Evolutionary conservation across 768 basidiomycete species (phyloP).

Genomic region (Suillus alpinus): DNA sequence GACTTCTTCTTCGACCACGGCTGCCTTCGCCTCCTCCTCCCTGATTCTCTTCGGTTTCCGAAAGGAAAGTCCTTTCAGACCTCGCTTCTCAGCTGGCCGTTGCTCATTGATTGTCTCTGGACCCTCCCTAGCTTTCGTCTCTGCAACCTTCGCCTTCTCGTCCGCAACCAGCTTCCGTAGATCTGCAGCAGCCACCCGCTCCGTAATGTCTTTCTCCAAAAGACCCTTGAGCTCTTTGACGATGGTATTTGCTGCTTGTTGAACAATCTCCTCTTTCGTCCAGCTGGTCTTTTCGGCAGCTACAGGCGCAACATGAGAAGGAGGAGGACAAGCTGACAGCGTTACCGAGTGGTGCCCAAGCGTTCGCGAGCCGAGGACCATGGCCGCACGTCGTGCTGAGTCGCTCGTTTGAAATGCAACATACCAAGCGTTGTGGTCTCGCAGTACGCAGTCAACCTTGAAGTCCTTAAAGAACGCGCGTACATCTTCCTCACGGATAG

Average conservation of each 20-base stretch:
- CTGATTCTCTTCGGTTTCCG: conserved; percentile 39
- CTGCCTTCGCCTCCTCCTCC: conserved; percentile 31
- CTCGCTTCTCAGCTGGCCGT: conserved; percentile 44
- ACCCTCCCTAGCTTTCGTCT: conserved; percentile 24
- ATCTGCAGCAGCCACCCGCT: conserved; percentile 54
- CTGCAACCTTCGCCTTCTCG: conserved; percentile 41
- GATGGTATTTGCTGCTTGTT: conserved; percentile 54
- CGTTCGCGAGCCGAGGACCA: conserved; percentile 56
- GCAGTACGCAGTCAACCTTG: conserved; percentile 68
- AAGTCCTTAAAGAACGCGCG: conserved; percentile 65
- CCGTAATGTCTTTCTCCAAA: conserved; percentile 65
- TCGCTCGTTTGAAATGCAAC: conserved; percentile 69
- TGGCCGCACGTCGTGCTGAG: conserved; percentile 63
- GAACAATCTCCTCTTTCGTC: conserved; percentile 52
- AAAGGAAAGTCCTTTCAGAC: conserved; percentile 45
- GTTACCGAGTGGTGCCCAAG: conserved; percentile 60
- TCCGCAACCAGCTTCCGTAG: conserved; percentile 52
- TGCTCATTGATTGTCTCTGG: conserved; percentile 40
- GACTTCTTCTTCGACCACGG: conserved; percentile 19
- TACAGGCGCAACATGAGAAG: conserved; percentile 32
- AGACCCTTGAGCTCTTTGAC: conserved; percentile 51
- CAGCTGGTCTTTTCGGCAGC: conserved; percentile 43
- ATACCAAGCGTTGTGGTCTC: conserved; percentile 73
- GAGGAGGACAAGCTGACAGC: conserved; percentile 42
- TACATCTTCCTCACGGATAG: conserved; percentile 68